Evolutionary conservation across 257 asterid genomes (phyloP).

Genomic region (Capsicum baccatum): DNA sequence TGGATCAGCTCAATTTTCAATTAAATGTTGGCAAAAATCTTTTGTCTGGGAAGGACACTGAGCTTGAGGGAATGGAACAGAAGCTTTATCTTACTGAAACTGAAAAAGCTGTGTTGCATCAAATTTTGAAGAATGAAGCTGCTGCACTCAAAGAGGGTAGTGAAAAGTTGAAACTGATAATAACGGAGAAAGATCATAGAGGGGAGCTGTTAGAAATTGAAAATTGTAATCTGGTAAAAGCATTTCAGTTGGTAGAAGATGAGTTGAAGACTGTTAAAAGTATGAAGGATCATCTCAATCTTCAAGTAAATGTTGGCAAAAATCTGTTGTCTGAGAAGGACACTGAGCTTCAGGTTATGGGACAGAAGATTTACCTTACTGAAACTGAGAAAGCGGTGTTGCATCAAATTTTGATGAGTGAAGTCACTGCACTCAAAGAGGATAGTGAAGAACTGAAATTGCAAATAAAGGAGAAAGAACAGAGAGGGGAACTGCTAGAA

Average conservation of each 20-base stretch:
- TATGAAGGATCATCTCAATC: slow-evolving; percentile 47
- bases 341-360: slow-evolving; percentile 52
- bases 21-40: slow-evolving; percentile 48
- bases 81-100: slow-evolving; percentile 49
- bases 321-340: slow-evolving; percentile 50
- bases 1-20: slow-evolving; percentile 51
- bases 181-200: slow-evolving; percentile 54
- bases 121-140: slow-evolving; percentile 38
- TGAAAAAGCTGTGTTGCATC: slow-evolving; percentile 50
- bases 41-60: slow-evolving; percentile 49
- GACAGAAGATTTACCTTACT: slow-evolving; percentile 44
- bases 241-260: slow-evolving; percentile 53
- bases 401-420: slow-evolving; percentile 36
- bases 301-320: slow-evolving; percentile 54
- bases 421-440: slow-evolving; percentile 51
- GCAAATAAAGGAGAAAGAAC: slow-evolving; percentile 56
- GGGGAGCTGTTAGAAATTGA: slow-evolving; percentile 57
- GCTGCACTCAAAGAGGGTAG: slow-evolving; percentile 52
- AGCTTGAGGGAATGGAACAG: slow-evolving; percentile 54
- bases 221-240: slow-evolving; percentile 45
- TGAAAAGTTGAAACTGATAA: slow-evolving; percentile 52
- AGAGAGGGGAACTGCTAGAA: slow-evolving; percentile 51
- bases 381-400: slow-evolving; percentile 56
- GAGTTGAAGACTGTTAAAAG: slow-evolving; percentile 42
- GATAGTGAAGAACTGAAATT: slow-evolving; percentile 55